Evolutionary conservation across 768 basidiomycete genomes (phyloP), one percentile per base, ranked within the genome.

Genomic region (Xanthoconium stramineum): DNA sequence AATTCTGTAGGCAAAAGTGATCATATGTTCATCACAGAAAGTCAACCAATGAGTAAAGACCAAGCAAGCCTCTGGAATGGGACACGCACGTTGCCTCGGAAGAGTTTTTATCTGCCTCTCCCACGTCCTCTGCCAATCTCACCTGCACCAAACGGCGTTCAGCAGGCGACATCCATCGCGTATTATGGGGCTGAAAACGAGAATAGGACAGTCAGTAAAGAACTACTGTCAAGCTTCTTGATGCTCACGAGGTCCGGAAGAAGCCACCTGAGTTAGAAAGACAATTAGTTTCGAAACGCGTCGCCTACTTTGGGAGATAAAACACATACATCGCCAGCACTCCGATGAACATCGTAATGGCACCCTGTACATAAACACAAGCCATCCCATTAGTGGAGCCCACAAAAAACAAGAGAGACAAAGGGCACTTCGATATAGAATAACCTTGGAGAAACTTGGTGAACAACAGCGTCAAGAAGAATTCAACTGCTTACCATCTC

Each of bases 371-470:
- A 38, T 35, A 28, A 43, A 29, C 24, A n/a, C 17, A 40, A 33
- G 13, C 3, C 19, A 36, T 45, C 33, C 37, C 43, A 19, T 52
- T 35, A 36, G 44, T 50, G 12, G 29, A 30, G 17, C 3, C 8
- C 17, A 14, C 24, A 24, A n/a, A 7, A 20, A 19, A 15, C 20
- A 24, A 9, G 14, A 10, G 12, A 15, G 12, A 24, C 15, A 11
- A 30, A 19, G 14, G 12, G 51, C 8, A 80, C 85, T 76, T 86
- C 88, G 40, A 88, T 86, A 66, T 79, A 86, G 67, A 89, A 89
- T 40, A 89, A 61, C 87, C 86, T 61, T 85, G 56, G 2, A 32
- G 46, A n/a, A 50, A 12, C 7, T 24, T 17, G 17, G 33, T 55
- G 30, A 50, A 47, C 17, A 10, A 6, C 47, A 30, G 29, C 30